These are phyloP conservation scores for Cruciata laevipes DNA, from an alignment of 257 asterid genomes.

Conservation along the genomic window DNA sequence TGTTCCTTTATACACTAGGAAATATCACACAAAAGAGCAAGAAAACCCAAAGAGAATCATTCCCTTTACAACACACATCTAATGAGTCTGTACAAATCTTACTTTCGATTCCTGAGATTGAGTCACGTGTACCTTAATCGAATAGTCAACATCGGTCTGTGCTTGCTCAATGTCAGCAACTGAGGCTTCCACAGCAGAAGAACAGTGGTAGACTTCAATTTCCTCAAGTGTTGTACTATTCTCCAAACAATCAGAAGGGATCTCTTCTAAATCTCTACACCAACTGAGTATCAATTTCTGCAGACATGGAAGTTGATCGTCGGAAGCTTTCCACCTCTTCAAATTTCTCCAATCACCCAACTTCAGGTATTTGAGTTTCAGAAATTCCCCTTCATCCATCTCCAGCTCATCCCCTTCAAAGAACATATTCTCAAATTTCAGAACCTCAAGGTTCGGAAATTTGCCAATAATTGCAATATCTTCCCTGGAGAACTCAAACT, in stretches of 20 bases:
- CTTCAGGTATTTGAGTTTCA: not conserved
- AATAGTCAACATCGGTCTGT: no score
- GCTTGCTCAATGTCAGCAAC: not conserved
- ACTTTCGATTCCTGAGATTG: no score
- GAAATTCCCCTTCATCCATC: not conserved
- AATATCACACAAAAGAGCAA: no score
- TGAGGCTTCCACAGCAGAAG: not conserved
- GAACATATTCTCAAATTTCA: not conserved
- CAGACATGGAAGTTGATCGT: not conserved
- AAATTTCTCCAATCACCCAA: not conserved
- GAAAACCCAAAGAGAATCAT: no score
- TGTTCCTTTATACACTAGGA: no score
- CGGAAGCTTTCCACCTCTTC: not conserved
- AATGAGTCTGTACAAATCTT: no score
- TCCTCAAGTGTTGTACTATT: not conserved
- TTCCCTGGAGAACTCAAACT: not conserved
- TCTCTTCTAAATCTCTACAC: not conserved
- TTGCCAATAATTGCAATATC: not conserved
- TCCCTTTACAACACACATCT: no score
- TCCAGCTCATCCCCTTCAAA: not conserved
- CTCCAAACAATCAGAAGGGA: not conserved
- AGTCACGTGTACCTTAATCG: no score
- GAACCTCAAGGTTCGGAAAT: not conserved
- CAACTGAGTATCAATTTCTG: not conserved
- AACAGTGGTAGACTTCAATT: not conserved